A percentile compares a stretch with the other conserved stretches of the same genome.
phyloP scores from a whole-genome alignment of 2,329 filamentous ascomycete genomes.

The Aspergillus latus region DNA sequence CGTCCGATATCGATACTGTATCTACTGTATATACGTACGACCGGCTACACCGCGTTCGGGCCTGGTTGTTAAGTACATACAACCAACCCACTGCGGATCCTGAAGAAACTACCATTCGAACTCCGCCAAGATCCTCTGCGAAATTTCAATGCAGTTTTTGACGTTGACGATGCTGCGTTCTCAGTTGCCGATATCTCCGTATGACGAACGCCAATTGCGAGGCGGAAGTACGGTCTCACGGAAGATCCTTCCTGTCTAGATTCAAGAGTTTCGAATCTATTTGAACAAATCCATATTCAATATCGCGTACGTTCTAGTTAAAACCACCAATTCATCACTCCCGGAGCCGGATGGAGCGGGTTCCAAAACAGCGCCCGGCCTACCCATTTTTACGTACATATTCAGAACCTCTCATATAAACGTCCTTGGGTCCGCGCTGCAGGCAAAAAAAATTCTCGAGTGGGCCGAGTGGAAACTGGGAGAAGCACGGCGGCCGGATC shows the following conservation, averaged over 20 bases:
- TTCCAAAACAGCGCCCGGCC: background rate
- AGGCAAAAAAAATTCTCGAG: constrained; percentile 1
- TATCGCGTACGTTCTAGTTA: background rate
- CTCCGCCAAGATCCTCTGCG: background rate
- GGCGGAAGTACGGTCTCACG: background rate
- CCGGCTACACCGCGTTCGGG: constrained; percentile 21
- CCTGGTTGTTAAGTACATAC: constrained; percentile 14
- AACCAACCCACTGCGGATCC: constrained; percentile 27
- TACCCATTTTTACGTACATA: constrained; percentile 1
- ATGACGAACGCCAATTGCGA: background rate
- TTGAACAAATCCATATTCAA: background rate
- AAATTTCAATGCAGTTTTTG: background rate
- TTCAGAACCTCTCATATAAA: background rate
- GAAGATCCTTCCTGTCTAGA: background rate
- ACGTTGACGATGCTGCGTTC: background rate
- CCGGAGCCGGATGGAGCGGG: constrained; percentile 6
- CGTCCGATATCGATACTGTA: background rate
- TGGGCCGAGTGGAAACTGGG: constrained; percentile 8
- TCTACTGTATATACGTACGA: background rate
- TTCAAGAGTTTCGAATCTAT: background rate
- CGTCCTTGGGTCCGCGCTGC: background rate
- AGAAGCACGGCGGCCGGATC: constrained; percentile 2
- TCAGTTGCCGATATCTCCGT: background rate
- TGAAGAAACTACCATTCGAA: background rate
- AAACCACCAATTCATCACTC: background rate